Percentiles rank a stretch among this genome's conserved stretches.
These are phyloP conservation scores for Boeremia exigua DNA, from an alignment of 2,329 filamentous ascomycete species.

Conservation along the genomic window DNA sequence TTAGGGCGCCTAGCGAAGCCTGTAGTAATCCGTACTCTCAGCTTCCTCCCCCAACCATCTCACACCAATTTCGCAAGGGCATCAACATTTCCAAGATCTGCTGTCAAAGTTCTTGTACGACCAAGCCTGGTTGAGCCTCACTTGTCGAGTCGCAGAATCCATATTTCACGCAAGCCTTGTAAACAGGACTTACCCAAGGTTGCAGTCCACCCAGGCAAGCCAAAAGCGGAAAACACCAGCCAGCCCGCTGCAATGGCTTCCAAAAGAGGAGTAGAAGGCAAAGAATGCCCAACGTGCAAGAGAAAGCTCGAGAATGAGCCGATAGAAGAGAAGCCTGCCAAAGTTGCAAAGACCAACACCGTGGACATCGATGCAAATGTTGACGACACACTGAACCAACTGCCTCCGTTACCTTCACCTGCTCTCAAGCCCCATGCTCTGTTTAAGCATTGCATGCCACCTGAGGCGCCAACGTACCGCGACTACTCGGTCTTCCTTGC, in stretches of 20 bases:
- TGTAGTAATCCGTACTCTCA: background rate
- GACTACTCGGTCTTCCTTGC: slow-evolving; percentile 62
- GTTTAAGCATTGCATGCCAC: slow-evolving; percentile 26
- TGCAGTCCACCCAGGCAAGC: background rate
- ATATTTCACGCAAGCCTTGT: background rate
- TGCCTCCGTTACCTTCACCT: slow-evolving; percentile 14
- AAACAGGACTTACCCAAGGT: background rate
- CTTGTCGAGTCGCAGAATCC: slow-evolving; percentile 14
- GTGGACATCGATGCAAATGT: slow-evolving; percentile 30
- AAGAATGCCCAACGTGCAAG: slow-evolving; percentile 14
- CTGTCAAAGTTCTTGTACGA: background rate
- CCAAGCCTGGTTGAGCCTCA: slow-evolving; percentile 11
- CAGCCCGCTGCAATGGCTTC: slow-evolving; percentile 1
- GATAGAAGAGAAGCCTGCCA: slow-evolving; percentile 3
- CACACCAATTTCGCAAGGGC: slow-evolving; percentile 16
- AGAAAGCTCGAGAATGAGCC: slow-evolving; percentile 1
- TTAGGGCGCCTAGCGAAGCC: background rate
- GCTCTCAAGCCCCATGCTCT: slow-evolving; percentile 8
- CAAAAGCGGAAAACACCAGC: background rate
- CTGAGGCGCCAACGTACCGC: slow-evolving; percentile 20
- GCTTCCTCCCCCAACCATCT: slow-evolving; percentile 18
- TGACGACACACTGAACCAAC: slow-evolving; percentile 25
- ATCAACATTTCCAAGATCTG: slow-evolving; percentile 16
- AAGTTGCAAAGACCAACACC: background rate
- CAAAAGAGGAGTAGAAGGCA: background rate